These are phyloP conservation scores for Scopulariopsis brevicaulis DNA, from an alignment of 2,329 filamentous ascomycete species.

Conservation along the genomic window DNA sequence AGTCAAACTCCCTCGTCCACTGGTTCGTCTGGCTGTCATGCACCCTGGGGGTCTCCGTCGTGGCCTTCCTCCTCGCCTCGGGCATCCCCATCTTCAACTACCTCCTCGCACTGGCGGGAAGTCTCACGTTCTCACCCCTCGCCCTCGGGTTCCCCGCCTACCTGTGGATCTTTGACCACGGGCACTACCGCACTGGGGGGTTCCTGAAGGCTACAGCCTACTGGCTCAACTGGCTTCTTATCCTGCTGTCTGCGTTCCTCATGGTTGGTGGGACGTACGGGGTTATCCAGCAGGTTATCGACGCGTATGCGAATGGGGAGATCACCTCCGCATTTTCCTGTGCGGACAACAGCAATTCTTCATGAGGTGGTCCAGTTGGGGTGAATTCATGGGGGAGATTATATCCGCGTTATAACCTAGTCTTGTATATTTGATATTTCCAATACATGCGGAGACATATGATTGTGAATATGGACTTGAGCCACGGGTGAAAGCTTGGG, in stretches of 20 bases:
- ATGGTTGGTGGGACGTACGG: conserved; percentile 29
- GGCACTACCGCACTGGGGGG: conserved; percentile 16
- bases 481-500: too few relatives aligned
- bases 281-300: conserved; percentile 36
- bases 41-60: conserved; percentile 15
- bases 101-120: conserved; percentile 17
- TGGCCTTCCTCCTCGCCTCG: conserved; percentile 19
- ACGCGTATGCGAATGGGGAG: conserved; percentile 33
- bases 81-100: conserved; percentile 23
- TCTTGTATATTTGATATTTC: too few relatives aligned
- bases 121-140: conserved; percentile 21
- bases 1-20: conserved; percentile 19
- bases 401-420: too few relatives aligned
- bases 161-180: conserved; percentile 23
- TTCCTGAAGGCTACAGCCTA: conserved; percentile 15
- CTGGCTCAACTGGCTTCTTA: conserved; percentile 18
- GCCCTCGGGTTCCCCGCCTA: conserved; percentile 21
- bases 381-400: too few relatives aligned
- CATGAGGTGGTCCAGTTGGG: conserved; percentile 10
- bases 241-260: conserved; percentile 24
- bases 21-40: conserved; percentile 24
- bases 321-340: conserved; percentile 36
- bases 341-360: conserved; percentile 29
- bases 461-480: too few relatives aligned
- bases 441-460: too few relatives aligned